Conservation (phyloP, 805 yeast genomes). For the Saccharomycopsis lassenensis region DNA sequence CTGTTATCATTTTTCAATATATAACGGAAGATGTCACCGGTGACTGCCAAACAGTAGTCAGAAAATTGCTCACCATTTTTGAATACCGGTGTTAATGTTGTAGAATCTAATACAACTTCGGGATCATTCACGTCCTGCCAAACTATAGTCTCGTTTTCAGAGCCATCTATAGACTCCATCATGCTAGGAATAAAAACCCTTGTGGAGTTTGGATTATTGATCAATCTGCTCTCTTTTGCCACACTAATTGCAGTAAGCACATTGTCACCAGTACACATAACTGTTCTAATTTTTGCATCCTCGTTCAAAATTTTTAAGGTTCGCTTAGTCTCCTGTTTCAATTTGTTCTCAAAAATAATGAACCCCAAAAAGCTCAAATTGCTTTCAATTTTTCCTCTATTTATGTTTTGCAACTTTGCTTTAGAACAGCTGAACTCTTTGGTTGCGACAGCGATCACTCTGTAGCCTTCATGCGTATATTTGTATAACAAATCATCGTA, state of each 20-base stretch:
- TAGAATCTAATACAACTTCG: constrained; percentile 45
- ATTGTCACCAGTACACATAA: constrained; percentile 98
- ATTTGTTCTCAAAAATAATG: constrained; percentile 83
- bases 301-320: constrained; percentile 45
- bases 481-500: constrained; percentile 64
- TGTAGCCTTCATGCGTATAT: constrained; percentile 87
- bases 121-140: constrained; percentile 67
- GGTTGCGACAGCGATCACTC: constrained; percentile 91
- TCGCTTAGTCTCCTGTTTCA: constrained; percentile 55
- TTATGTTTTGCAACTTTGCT: constrained; percentile 33
- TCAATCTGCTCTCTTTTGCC: constrained; percentile 69
- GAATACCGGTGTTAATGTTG: constrained; percentile 42
- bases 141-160: constrained; percentile 28
- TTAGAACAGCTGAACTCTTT: constrained; percentile 28
- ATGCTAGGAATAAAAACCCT: constrained; percentile 49
- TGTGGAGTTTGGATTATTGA: constrained; percentile 29
- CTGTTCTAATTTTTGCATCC: constrained; percentile 64
- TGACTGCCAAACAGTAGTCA: constrained; percentile 65
- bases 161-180: too few species aligned
- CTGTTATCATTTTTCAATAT: constrained; percentile 44
- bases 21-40: constrained; percentile 86
- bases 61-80: constrained; percentile 13
- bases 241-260: constrained; percentile 91
- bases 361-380: constrained; percentile 74
- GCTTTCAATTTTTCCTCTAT: constrained; percentile 59